Evolutionary conservation across 2,329 filamentous ascomycete genomes (phyloP), one percentile per base, ranked within the genome.

Genomic region (Blastomyces emzantsi): DNA sequence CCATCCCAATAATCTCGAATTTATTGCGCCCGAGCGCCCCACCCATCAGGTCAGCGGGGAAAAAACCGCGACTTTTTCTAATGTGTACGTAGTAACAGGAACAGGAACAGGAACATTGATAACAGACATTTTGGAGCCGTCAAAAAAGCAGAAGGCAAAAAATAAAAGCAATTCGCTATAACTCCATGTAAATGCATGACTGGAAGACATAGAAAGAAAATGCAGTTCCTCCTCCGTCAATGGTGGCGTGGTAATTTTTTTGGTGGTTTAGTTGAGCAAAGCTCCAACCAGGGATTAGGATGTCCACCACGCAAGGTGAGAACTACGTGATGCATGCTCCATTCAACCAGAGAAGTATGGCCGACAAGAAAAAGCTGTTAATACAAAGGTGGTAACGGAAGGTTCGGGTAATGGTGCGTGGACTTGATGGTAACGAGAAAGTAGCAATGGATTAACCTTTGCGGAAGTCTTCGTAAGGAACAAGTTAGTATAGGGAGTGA

Each of bases 401-500:
- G 19, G 36, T 60, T 43, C 22, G 22, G 41, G 62, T 52, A 63
- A 66, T 67, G 13, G 22, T 13, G 52, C 22, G 3, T n/a, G 57
- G 22, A 47, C 7, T 9, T 28, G 57, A 43, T 25, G n/a, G 25
- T 19, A n/a, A 36, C 6, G 19, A 25, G 52, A 8, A 8, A 33
- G 52, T 36, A 8, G 30, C 4, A n/a, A 9, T 0, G 15, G 11
- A 60, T 80, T 77, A 86, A 63, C 84, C 82, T 75, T 86, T 86
- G 74, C 84, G 82, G 81, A 86, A 86, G 73, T 86, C 84, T 85
- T 69, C 55, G n/a, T 6, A 5, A 1, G 17, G 17, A 55, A n/a
- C 3, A 19, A 64, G 69, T 72, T 67, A 73, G 70, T 69, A 66
- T 64, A 57, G 25, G 3, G 1, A 7, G 30, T 25, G 13, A 25